phyloP scores from a whole-genome alignment of 176 grass and related monocot genomes.

The Aegilops longissima region DNA sequence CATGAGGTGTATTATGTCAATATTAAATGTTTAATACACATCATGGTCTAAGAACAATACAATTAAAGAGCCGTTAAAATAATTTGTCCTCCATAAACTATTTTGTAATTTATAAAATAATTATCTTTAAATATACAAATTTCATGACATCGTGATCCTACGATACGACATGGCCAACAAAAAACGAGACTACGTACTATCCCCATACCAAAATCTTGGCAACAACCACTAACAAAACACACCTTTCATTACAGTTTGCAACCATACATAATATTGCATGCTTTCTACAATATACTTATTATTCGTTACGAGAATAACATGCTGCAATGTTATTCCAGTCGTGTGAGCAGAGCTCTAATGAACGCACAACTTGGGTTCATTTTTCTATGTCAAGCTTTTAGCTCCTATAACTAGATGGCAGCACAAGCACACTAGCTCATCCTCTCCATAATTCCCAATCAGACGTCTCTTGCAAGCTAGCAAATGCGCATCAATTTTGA shows the following conservation, averaged over 20 bases:
- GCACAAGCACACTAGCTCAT: not conserved
- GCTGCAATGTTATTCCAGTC: not conserved
- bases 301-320: not conserved
- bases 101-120: too few species aligned
- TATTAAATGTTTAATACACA: too few species aligned
- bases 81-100: too few species aligned
- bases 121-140: too few species aligned
- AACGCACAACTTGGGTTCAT: not conserved
- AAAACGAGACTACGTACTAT: too few species aligned
- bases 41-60: too few species aligned
- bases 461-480: not conserved
- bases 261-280: not conserved
- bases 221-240: not conserved
- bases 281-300: not conserved
- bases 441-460: not conserved
- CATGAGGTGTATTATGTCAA: too few species aligned
- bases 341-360: not conserved
- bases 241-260: not conserved
- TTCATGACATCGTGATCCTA: too few species aligned
- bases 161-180: too few species aligned
- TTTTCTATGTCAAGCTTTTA: not conserved
- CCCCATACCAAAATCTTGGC: too few species aligned
- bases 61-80: too few species aligned
- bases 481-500: not conserved
- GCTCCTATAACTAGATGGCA: not conserved